Evolutionary conservation across 129 eudicot species (phyloP).

Genomic region (Pulicaria dysenterica): DNA sequence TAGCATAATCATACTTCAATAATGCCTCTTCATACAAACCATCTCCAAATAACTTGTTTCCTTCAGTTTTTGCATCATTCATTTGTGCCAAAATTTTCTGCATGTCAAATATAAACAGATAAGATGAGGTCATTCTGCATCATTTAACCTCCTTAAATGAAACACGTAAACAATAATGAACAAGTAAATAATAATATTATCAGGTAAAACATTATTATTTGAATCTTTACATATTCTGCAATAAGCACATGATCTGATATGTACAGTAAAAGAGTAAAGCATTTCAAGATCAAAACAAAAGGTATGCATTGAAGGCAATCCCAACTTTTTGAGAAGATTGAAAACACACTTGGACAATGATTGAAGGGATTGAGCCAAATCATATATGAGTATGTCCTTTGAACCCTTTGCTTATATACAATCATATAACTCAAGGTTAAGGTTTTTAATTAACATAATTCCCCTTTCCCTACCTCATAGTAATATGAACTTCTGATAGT

Average conservation of each 20-base stretch:
- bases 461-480: too few species aligned
- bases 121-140: neutral
- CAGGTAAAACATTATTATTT: neutral
- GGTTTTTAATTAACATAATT: too few species aligned
- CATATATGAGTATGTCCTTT: too few species aligned
- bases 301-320: too few species aligned
- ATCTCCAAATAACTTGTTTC: conserved; percentile 70
- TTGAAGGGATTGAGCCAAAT: too few species aligned
- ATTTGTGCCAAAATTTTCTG: conserved; percentile 78
- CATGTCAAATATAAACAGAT: conserved; percentile 27
- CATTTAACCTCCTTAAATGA: neutral
- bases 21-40: conserved; percentile 79
- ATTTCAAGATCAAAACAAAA: neutral
- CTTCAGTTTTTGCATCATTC: conserved; percentile 77
- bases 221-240: neutral
- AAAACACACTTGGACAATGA: too few species aligned
- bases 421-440: too few species aligned
- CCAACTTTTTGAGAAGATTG: too few species aligned
- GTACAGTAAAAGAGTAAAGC: conserved; percentile 8
- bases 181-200: conserved; percentile 1
- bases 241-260: conserved; percentile 1
- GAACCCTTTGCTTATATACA: too few species aligned
- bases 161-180: neutral
- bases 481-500: too few species aligned
- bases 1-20: conserved; percentile 69